Percentiles rank a stretch among this genome's conserved stretches.
These are phyloP conservation scores for Ceratocystis colombiana DNA, from an alignment of 2,329 filamentous ascomycete genomes.

Conservation along the genomic window DNA sequence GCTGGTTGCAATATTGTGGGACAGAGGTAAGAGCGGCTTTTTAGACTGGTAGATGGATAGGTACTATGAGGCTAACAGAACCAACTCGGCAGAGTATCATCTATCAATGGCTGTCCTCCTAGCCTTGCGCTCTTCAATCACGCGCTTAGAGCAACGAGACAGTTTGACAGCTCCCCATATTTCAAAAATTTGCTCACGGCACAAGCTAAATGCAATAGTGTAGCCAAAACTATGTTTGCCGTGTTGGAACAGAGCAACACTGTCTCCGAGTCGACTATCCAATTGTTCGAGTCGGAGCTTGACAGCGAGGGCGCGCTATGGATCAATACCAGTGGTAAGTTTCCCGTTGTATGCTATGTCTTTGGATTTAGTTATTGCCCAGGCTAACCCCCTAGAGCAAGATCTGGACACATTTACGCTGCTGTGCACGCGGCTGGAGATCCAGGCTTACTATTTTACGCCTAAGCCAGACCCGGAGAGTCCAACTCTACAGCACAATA, in stretches of 20 bases:
- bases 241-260: constrained; percentile 40
- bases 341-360: neutral
- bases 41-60: neutral
- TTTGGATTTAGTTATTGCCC: neutral
- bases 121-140: constrained; percentile 39
- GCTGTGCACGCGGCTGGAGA: constrained; percentile 42
- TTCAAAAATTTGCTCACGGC: constrained; percentile 19
- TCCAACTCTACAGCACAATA: constrained; percentile 37
- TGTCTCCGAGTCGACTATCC: constrained; percentile 40
- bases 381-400: neutral
- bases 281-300: constrained; percentile 44
- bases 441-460: constrained; percentile 45
- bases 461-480: constrained; percentile 35
- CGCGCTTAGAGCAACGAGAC: constrained; percentile 34
- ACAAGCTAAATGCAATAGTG: constrained; percentile 36
- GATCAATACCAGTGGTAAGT: constrained; percentile 18
- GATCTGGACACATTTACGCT: constrained; percentile 35
- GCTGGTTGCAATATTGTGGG: constrained; percentile 44
- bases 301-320: constrained; percentile 35
- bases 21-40: constrained; percentile 36
- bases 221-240: constrained; percentile 41
- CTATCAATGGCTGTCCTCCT: constrained; percentile 40
- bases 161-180: constrained; percentile 20
- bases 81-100: constrained; percentile 31
- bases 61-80: constrained; percentile 26